These are phyloP conservation scores for Yarrowia osloensis DNA, from an alignment of 805 yeast species.

Conservation along the genomic window DNA sequence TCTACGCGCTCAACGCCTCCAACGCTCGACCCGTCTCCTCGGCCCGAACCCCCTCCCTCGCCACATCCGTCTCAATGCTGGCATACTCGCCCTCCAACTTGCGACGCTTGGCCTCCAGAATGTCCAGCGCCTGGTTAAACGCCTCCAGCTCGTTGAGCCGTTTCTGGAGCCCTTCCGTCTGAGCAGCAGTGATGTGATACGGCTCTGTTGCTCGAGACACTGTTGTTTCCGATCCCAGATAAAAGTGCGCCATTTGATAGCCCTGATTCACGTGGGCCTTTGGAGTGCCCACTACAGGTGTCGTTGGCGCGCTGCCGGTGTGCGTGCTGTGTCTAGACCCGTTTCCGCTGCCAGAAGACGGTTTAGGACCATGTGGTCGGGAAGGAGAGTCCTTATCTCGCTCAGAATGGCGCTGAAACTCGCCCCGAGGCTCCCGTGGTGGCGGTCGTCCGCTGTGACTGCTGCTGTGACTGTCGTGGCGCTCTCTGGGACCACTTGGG, in stretches of 20 bases:
- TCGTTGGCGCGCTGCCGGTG: background rate
- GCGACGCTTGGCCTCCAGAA: slow-evolving; percentile 1
- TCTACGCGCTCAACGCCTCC: background rate
- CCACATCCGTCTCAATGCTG: background rate
- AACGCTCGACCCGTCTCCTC: slow-evolving; percentile 6
- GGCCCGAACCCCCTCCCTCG: slow-evolving; percentile 4
- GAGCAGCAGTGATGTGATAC: background rate
- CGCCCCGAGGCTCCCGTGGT: background rate
- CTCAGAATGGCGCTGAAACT: background rate
- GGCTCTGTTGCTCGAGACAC: slow-evolving; percentile 5
- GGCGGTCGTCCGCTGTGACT: background rate
- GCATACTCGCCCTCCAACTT: slow-evolving; percentile 18
- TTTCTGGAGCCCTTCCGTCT: background rate
- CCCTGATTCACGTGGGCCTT: background rate
- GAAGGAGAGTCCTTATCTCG: background rate
- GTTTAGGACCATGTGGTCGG: background rate
- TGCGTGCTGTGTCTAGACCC: background rate
- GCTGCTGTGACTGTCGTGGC: background rate
- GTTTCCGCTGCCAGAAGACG: background rate
- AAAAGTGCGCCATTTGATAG: background rate
- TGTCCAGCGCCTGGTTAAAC: slow-evolving; percentile 11
- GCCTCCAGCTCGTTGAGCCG: slow-evolving; percentile 20
- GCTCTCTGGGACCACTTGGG: slow-evolving; percentile 9
- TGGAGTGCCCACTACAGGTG: background rate
- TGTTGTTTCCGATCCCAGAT: background rate